Evolutionary conservation across 768 basidiomycete genomes (phyloP).

Genomic region (Tylopilus balloui): DNA sequence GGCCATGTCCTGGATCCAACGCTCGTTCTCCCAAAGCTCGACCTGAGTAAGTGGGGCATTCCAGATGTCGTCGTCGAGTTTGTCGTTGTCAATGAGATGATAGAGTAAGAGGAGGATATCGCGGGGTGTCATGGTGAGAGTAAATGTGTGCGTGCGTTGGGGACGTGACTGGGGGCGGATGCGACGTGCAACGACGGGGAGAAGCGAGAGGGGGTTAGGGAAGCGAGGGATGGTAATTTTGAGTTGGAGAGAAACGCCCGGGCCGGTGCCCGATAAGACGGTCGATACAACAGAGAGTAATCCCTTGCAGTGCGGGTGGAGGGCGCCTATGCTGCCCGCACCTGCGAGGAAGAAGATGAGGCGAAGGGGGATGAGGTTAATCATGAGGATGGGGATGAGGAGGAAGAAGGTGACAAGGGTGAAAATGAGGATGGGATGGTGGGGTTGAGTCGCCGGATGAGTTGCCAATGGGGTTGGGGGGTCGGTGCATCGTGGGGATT

Average conservation of each 20-base stretch:
- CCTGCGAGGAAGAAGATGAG: constrained; percentile 37
- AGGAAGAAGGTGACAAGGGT: constrained; percentile 42
- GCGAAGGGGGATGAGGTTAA: constrained; percentile 44
- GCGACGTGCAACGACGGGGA: neutral
- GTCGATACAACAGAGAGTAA: constrained; percentile 1
- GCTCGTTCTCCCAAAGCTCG: constrained; percentile 79
- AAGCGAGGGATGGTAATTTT: constrained; percentile 7
- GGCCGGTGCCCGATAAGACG: constrained; percentile 10
- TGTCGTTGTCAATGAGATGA: constrained; percentile 57
- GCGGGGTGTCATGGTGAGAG: constrained; percentile 15
- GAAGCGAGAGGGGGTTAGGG: neutral
- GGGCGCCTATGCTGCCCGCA: constrained; percentile 7
- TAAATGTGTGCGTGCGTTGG: constrained; percentile 4
- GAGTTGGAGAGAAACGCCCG: constrained; percentile 17
- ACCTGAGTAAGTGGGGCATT: constrained; percentile 59
- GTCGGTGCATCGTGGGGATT: neutral
- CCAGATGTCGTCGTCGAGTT: constrained; percentile 62
- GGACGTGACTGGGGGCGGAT: neutral
- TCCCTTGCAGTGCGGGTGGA: constrained; percentile 11
- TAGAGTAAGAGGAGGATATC: constrained; percentile 31
- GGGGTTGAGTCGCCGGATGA: constrained; percentile 1
- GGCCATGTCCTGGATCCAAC: constrained; percentile 37
- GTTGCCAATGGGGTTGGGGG: neutral
- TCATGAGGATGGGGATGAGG: constrained; percentile 39
- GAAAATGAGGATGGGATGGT: constrained; percentile 33